phyloP scores from a whole-genome alignment of 345 rosid genomes.

The Populus nigra region DNA sequence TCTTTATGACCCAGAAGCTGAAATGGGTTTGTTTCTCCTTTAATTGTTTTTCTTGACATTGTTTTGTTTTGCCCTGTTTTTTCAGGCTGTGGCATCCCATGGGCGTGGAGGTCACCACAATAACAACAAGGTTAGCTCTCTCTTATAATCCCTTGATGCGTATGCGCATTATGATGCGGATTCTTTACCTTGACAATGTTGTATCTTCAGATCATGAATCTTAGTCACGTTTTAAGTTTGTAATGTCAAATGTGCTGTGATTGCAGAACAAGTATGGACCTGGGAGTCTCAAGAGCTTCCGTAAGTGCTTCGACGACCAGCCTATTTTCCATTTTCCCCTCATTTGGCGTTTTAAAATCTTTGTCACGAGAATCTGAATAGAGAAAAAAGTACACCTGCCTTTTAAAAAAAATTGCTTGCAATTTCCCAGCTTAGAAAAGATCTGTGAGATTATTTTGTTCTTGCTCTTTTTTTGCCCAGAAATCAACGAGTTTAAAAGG shows the following conservation, averaged over 20 bases:
- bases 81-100: constrained; percentile 44
- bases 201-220: neutral
- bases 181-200: neutral
- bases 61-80: neutral
- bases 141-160: too few species aligned
- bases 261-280: constrained; percentile 42
- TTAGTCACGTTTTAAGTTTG: neutral
- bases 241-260: neutral
- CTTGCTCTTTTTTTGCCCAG: too few species aligned
- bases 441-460: too few species aligned
- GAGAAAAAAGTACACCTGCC: too few species aligned
- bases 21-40: neutral
- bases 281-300: constrained; percentile 46
- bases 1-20: neutral
- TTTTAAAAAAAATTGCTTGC: too few species aligned
- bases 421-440: too few species aligned
- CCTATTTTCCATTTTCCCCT: neutral
- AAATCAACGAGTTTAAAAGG: too few species aligned
- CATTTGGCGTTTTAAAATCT: neutral
- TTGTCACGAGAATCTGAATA: too few species aligned
- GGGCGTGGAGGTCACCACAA: constrained; percentile 48
- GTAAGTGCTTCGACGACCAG: constrained; percentile 27
- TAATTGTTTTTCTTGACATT: neutral
- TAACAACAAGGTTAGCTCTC: constrained; percentile 13
- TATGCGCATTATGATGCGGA: neutral